Conservation (phyloP, 768 basidiomycete genomes). For the Postia placenta region DNA sequence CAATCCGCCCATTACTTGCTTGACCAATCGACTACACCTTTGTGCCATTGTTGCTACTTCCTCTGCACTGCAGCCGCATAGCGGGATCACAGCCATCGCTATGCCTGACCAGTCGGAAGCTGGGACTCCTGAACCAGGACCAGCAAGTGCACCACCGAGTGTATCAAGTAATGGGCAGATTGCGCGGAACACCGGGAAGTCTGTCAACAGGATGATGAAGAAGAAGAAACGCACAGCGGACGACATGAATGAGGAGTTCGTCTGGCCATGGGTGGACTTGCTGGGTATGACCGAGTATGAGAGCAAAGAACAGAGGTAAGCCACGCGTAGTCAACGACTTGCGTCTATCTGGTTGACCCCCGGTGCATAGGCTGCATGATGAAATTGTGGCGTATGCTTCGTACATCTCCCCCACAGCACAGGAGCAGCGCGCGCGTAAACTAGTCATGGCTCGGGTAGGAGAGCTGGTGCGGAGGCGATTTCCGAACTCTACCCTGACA, state of each 20-base stretch:
- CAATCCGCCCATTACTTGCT: too few species aligned
- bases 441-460: constrained; percentile 41
- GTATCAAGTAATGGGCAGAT: neutral
- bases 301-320: constrained; percentile 28
- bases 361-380: constrained; percentile 44
- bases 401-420: constrained; percentile 47
- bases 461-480: constrained; percentile 37
- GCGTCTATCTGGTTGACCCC: neutral
- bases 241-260: neutral
- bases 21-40: too few species aligned
- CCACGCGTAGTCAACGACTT: neutral
- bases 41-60: too few species aligned
- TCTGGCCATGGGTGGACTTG: constrained; percentile 16
- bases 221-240: neutral
- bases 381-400: constrained; percentile 54
- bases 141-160: too few species aligned
- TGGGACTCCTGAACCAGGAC: too few species aligned
- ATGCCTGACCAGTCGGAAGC: too few species aligned
- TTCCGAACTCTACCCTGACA: constrained; percentile 39
- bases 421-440: constrained; percentile 44
- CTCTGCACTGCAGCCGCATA: too few species aligned
- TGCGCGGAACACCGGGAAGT: neutral
- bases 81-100: too few species aligned
- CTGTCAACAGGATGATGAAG: neutral
- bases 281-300: constrained; percentile 22